Evolutionary conservation across 129 eudicot genomes (phyloP), one percentile per base, ranked within the genome.

Genomic region (Flaveria brownii): DNA sequence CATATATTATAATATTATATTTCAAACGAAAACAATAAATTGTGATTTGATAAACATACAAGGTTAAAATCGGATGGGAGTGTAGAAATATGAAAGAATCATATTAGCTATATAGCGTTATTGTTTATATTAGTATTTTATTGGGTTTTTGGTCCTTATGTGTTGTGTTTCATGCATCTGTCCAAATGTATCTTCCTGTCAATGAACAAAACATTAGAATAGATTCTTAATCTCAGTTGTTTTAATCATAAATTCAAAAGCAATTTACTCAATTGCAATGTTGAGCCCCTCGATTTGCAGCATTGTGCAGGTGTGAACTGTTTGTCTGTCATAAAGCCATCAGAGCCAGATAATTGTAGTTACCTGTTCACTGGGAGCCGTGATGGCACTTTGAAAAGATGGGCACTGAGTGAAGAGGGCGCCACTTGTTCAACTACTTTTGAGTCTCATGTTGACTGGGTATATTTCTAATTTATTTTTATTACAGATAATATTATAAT

Each of bases 381-480:
- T 79, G 98, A 93, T 83, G 90, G 98, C 70, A 93, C 94, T 3
- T 78, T 93, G 78, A 93, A 93, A 88, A 93, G 96, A 85, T 93
- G 98, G 98, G 76, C 85, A 46, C 55, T 93, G 80, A 72, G 82
- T 78, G 95, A 93, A 79, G 92, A 90, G 76, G 76, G 66, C 70
- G 90, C 95, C 52, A 81, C 89, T 42, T 93, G 86, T 83, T 90
- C 98, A 43, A 81, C 98, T 66, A 93, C 98, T 64, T 93, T 93
- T 84, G 98, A 93, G 88, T 93, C 98, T 9, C 98, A 93, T 85
- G 87, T 93, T 73, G 98, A 93, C 71, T 93, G 98, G 98, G 98
- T 93, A 92, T 47, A 71, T 30, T 39, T 79, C 12, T 8, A 62
- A 18, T 6, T 45, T 43, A 2, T 41, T 36, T 9, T 2, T 66